phyloP scores from a whole-genome alignment of 2,329 filamentous ascomycete species.

The Diplodia intermedia region DNA sequence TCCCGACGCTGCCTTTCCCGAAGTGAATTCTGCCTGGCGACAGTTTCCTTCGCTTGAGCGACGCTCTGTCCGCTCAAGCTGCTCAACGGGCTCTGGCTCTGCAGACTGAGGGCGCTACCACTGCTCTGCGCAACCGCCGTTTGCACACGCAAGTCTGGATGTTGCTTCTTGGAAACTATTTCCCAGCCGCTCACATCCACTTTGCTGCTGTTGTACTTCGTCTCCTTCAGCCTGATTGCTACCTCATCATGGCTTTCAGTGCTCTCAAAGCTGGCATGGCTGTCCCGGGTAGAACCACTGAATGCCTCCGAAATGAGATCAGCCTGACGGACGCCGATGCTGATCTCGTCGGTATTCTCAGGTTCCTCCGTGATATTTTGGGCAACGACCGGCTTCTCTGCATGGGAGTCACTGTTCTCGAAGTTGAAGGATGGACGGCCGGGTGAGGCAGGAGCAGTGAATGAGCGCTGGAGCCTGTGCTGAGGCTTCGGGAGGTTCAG shows the following conservation, averaged over 20 bases:
- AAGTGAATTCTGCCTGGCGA: constrained; percentile 20
- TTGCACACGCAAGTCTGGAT: constrained; percentile 9
- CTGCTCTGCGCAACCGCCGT: constrained; percentile 3
- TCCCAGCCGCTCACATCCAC: constrained; percentile 21
- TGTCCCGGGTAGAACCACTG: constrained; percentile 11
- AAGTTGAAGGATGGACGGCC: background rate
- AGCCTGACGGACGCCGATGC: background rate
- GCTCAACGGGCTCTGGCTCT: constrained; percentile 30
- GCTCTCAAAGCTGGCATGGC: constrained; percentile 17
- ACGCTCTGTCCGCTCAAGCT: constrained; percentile 26
- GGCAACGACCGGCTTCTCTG: constrained; percentile 2
- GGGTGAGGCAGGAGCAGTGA: constrained; percentile 11
- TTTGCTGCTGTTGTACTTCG: background rate
- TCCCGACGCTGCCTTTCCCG: constrained; percentile 15
- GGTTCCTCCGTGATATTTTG: constrained; percentile 20
- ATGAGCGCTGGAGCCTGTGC: constrained; percentile 20
- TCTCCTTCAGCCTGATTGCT: constrained; percentile 3
- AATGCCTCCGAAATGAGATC: constrained; percentile 16
- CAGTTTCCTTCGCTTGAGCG: constrained; percentile 24
- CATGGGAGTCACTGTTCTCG: background rate
- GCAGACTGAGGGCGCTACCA: constrained; percentile 8
- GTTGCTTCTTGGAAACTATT: constrained; percentile 17
- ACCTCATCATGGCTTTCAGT: constrained; percentile 2
- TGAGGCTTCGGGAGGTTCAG: constrained; percentile 12
- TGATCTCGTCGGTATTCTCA: background rate